Evolutionary conservation across 441 rosid genomes (phyloP).

Genomic region (Erodium chrysanthum): DNA sequence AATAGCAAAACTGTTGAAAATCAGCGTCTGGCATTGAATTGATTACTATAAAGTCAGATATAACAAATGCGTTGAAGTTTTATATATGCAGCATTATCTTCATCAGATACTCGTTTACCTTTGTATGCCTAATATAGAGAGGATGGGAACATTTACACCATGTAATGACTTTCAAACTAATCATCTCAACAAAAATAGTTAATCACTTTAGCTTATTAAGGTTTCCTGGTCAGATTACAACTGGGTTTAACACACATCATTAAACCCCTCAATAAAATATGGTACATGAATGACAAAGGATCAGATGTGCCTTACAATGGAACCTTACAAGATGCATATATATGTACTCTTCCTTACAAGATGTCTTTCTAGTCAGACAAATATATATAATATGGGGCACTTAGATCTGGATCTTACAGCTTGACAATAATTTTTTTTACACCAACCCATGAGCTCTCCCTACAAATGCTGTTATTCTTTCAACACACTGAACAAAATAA

Average conservation of each 20-base stretch:
- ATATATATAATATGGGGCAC: not conserved
- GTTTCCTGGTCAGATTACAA: not conserved
- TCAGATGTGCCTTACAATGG: not conserved
- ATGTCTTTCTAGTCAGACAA: not conserved
- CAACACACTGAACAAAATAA: not conserved
- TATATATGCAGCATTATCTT: no score
- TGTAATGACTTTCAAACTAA: not conserved
- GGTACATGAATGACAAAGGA: not conserved
- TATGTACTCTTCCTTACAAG: no score
- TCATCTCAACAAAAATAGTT: no score
- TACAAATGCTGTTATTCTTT: not conserved
- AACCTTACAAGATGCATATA: not conserved
- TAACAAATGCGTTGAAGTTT: not conserved
- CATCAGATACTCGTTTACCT: no score
- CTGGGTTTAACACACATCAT: not conserved
- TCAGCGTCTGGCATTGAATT: no score
- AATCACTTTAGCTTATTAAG: not conserved
- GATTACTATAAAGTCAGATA: not conserved
- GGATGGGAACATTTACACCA: not conserved
- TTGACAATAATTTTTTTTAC: not conserved
- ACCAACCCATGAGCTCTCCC: not conserved
- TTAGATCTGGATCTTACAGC: constrained; percentile 1
- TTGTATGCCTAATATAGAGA: no score
- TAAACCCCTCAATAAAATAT: not conserved
- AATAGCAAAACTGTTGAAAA: no score